phyloP scores from a whole-genome alignment of 192 early-diverging fungal genomes.

The Dissophora globulifera region DNA sequence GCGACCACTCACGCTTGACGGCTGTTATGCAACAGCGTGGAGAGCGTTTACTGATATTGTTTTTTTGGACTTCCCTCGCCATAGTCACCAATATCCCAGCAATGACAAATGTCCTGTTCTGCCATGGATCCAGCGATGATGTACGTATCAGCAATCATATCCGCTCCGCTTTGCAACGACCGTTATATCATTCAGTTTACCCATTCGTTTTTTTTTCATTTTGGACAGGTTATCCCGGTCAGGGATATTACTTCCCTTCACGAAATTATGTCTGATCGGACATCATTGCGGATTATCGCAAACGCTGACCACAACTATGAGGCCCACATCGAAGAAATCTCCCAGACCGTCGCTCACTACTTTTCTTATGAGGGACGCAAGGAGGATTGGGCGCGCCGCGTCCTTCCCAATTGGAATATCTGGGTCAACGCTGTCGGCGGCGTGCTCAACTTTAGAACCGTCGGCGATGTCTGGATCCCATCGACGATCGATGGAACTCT shows the following conservation, averaged over 20 bases:
- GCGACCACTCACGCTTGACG: too few relatives aligned
- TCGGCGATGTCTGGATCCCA: constrained; percentile 57
- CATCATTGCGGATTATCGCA: constrained; percentile 50
- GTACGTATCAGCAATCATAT: too few relatives aligned
- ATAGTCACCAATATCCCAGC: constrained; percentile 53
- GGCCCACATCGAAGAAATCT: constrained; percentile 33
- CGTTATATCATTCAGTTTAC: neutral
- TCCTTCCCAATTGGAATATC: constrained; percentile 16
- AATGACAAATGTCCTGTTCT: constrained; percentile 57
- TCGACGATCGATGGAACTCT: constrained; percentile 36
- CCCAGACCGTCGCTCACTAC: constrained; percentile 35
- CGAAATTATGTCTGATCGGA: constrained; percentile 24
- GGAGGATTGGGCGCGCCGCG: constrained; percentile 4
- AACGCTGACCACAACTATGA: constrained; percentile 56
- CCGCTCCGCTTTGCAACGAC: too few relatives aligned
- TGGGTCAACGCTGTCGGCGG: constrained; percentile 54
- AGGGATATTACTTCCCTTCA: constrained; percentile 54
- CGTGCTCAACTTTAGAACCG: constrained; percentile 62
- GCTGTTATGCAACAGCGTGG: too few relatives aligned
- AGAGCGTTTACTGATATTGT: too few relatives aligned
- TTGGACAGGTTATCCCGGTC: constrained; percentile 55
- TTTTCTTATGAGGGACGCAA: constrained; percentile 39
- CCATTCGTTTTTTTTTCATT: neutral
- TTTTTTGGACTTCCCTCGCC: too few relatives aligned
- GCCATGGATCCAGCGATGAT: constrained; percentile 58